Conservation (phyloP, 306 rosid genomes). For the Lotus japonicus region DNA sequence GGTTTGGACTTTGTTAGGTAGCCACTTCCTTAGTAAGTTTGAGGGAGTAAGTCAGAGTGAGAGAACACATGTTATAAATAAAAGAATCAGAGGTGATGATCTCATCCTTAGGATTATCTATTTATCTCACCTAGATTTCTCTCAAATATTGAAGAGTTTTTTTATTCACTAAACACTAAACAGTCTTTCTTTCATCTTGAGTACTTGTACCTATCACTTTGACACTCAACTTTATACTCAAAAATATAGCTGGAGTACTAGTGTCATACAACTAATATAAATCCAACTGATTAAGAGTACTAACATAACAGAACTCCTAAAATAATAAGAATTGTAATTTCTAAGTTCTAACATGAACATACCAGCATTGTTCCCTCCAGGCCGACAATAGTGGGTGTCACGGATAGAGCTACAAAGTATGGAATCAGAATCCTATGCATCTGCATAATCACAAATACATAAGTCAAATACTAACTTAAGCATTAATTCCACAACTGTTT, state of each 20-base stretch:
- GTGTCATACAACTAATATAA: background rate
- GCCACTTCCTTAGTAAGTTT: no score
- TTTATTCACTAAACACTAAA: background rate
- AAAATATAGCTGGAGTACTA: background rate
- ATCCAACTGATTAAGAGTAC: background rate
- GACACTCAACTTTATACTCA: background rate
- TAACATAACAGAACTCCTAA: background rate
- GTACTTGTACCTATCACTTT: background rate
- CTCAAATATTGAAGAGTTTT: no score
- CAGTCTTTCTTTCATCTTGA: background rate
- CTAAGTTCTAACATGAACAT: slow-evolving; percentile 19
- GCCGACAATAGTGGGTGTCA: slow-evolving; percentile 65
- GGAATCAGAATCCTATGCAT: slow-evolving; percentile 73
- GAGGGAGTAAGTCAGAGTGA: no score
- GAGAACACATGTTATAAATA: no score
- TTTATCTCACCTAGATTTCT: no score
- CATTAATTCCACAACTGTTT: background rate
- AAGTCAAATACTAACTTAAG: background rate
- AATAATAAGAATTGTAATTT: slow-evolving; percentile 5
- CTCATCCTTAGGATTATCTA: no score
- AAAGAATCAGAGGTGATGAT: no score
- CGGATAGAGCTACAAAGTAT: slow-evolving; percentile 52
- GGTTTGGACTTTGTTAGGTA: no score
- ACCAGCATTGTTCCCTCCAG: slow-evolving; percentile 93
- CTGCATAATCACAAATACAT: slow-evolving; percentile 35